These are phyloP conservation scores for Tothia fuscella DNA, from an alignment of 2,329 filamentous ascomycete genomes.

Conservation along the genomic window DNA sequence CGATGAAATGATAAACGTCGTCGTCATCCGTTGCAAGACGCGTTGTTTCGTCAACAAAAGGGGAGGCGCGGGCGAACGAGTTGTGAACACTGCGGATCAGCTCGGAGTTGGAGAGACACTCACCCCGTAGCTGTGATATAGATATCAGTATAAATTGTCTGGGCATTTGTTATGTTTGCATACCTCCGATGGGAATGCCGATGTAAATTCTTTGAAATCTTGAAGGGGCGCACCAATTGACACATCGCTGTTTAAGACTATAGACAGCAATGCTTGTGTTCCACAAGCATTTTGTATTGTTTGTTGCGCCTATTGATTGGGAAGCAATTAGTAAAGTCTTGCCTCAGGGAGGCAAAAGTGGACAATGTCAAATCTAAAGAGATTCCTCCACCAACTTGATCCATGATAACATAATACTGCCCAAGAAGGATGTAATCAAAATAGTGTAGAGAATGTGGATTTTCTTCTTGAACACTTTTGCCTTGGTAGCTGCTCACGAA, in stretches of 20 bases:
- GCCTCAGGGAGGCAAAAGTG: too few relatives aligned
- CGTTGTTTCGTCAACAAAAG: conserved; percentile 85
- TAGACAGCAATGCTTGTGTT: conserved; percentile 85
- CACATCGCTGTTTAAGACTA: conserved; percentile 78
- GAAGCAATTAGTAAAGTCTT: too few relatives aligned
- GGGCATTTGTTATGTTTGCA: conserved; percentile 11
- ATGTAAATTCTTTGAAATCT: conserved; percentile 81
- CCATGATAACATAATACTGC: too few relatives aligned
- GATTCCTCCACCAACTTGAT: too few relatives aligned
- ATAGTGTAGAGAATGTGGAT: too few relatives aligned
- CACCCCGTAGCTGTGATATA: conserved; percentile 54
- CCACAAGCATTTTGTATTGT: conserved; percentile 98
- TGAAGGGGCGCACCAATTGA: conserved; percentile 59
- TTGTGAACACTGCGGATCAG: conserved; percentile 61
- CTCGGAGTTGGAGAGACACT: conserved; percentile 56
- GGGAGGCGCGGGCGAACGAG: conserved; percentile 75
- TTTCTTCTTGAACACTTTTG: too few relatives aligned
- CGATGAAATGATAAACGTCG: conserved; percentile 96
- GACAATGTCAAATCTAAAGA: too few relatives aligned
- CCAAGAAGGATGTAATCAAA: too few relatives aligned
- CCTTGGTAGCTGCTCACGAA: too few relatives aligned
- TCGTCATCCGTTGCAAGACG: conserved; percentile 60
- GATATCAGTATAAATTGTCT: neutral
- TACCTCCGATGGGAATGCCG: conserved; percentile 57
- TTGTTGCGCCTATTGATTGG: too few relatives aligned